phyloP scores from a whole-genome alignment of 2,329 filamentous ascomycete genomes.

The Talaromyces sp. region DNA sequence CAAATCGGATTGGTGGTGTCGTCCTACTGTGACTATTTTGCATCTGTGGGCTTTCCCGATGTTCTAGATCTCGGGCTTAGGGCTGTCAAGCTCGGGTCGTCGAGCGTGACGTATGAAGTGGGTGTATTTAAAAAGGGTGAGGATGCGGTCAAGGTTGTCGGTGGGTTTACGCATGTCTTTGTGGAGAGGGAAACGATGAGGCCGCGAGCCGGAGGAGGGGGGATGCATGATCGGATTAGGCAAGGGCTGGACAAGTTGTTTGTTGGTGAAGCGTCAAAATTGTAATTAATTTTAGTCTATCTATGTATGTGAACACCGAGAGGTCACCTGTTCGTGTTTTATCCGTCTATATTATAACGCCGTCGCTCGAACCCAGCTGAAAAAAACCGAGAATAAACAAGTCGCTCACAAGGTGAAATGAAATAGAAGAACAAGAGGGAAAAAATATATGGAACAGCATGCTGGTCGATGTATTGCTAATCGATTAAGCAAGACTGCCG shows the following conservation, averaged over 20 bases:
- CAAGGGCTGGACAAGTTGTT: slow-evolving; percentile 56
- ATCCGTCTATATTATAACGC: slow-evolving; percentile 7
- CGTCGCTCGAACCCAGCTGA: slow-evolving; percentile 8
- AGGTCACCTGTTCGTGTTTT: not conserved
- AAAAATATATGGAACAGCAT: not conserved
- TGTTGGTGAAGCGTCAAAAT: slow-evolving; percentile 25
- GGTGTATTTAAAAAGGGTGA: slow-evolving; percentile 75
- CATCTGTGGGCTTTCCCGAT: slow-evolving; percentile 74
- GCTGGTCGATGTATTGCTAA: not conserved
- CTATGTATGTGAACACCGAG: not conserved
- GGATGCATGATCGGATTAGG: slow-evolving; percentile 37
- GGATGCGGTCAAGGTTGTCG: slow-evolving; percentile 74
- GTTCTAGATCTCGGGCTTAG: slow-evolving; percentile 76
- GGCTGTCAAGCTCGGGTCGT: slow-evolving; percentile 77
- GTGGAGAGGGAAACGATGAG: slow-evolving; percentile 69
- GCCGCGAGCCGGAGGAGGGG: slow-evolving; percentile 56
- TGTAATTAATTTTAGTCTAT: slow-evolving; percentile 18
- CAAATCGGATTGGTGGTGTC: slow-evolving; percentile 83
- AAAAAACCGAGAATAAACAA: slow-evolving; percentile 2
- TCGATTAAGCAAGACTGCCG: slow-evolving; percentile 26
- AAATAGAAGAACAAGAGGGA: not conserved
- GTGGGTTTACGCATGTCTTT: slow-evolving; percentile 83
- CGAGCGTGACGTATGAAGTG: slow-evolving; percentile 86
- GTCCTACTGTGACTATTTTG: slow-evolving; percentile 80
- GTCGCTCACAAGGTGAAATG: slow-evolving; percentile 4